A percentile compares a stretch with the other conserved stretches of the same genome.
Evolutionary conservation across 2,329 filamentous ascomycete genomes (phyloP).

Genomic region (Thielaviopsis euricoi): DNA sequence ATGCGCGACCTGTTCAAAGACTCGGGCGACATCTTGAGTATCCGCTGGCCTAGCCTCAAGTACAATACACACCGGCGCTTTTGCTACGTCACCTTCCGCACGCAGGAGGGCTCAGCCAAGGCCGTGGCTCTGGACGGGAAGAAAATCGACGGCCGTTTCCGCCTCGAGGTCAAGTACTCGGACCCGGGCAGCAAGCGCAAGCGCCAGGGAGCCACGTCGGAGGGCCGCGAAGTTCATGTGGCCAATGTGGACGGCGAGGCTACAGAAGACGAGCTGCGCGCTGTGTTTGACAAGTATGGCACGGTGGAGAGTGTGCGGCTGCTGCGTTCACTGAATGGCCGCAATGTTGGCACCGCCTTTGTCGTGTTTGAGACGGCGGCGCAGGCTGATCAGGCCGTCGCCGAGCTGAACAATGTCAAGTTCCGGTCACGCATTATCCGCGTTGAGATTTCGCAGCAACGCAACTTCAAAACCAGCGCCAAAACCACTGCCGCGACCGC

Average conservation of each 20-base stretch:
- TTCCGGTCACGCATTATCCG: slow-evolving; percentile 51
- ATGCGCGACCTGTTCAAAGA: slow-evolving; percentile 52
- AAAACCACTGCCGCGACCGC: slow-evolving; percentile 22
- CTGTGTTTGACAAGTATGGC: slow-evolving; percentile 61
- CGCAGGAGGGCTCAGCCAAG: slow-evolving; percentile 46
- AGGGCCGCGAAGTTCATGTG: slow-evolving; percentile 74
- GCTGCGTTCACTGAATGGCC: slow-evolving; percentile 48
- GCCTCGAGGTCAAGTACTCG: slow-evolving; percentile 65
- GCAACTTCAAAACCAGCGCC: slow-evolving; percentile 39
- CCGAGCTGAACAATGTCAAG: slow-evolving; percentile 53
- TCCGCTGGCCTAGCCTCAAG: slow-evolving; percentile 84
- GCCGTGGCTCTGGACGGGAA: slow-evolving; percentile 57
- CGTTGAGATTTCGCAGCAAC: slow-evolving; percentile 43
- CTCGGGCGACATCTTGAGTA: slow-evolving; percentile 67
- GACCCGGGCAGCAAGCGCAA: slow-evolving; percentile 64
- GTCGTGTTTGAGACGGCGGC: slow-evolving; percentile 58
- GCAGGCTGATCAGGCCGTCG: slow-evolving; percentile 47
- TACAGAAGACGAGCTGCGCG: slow-evolving; percentile 51
- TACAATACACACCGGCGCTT: slow-evolving; percentile 80
- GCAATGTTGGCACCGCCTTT: slow-evolving; percentile 64
- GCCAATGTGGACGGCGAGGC: slow-evolving; percentile 47
- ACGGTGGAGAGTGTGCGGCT: slow-evolving; percentile 57
- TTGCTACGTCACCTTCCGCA: slow-evolving; percentile 85
- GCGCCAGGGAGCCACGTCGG: slow-evolving; percentile 65
- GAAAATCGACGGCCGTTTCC: slow-evolving; percentile 49